Evolutionary conservation across 1,139 yeast genomes (phyloP), one percentile per base, ranked within the genome.

Genomic region (Yarrowia galli): DNA sequence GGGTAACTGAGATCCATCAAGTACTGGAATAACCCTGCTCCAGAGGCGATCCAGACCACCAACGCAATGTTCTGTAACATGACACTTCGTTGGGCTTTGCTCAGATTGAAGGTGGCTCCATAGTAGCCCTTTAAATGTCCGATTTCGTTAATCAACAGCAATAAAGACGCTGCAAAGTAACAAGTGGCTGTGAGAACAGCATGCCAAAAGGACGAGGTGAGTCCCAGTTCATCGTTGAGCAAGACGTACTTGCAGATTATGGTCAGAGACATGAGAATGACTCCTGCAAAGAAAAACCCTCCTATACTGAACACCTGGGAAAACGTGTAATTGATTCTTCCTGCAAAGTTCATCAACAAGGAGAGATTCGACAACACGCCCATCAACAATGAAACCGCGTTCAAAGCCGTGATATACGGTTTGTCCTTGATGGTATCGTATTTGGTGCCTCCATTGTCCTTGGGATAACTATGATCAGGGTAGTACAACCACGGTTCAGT

Each of bases 321-420:
- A 1, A 82, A 74, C 20, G 81, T 75, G 75, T 91, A 91, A 64
- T 82, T 80, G 53, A 89, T 75, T 64, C 84, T 79, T 42, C 85
- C 84, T 5, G 89, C 80, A 72, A 89, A 90, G 78, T 91, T 91
- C 76, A 89, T 77, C 56, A 90, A 76, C 54, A 92, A 79, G 10
- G 91, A 84, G 2, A 85, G 68, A 74, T 92, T 92, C 0, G 96
- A 91, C 2, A 83, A 49, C 40, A 88, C 78, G 0, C 97, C 97
- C 64, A 87, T 75, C 0, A 81, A 82, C 69, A 92, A 80, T 1
- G 92, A 86, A 2, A 89, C 67, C 0, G 87, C 80, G 75, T 91
- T 92, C 67, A 91, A 74, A 0, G 81, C 83, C 22, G 85, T 78
- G 6, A 88, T 80, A 75, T 83, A 80, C 7, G 71, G 67, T 0